Percentiles rank a stretch among this genome's conserved stretches.
Conservation (phyloP, 148 eudicot species). For the Polygonum aviculare region DNA sequence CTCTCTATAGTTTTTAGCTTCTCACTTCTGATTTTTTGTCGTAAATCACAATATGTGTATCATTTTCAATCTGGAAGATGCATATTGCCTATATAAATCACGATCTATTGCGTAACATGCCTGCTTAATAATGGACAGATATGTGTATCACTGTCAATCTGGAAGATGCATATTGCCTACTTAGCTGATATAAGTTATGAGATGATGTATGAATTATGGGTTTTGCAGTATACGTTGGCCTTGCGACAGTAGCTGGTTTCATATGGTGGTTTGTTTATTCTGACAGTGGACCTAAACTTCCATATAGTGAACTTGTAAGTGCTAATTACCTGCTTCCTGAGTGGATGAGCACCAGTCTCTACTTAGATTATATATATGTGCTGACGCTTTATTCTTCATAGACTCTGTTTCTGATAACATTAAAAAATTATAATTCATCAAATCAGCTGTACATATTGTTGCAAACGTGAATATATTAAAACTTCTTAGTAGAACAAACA, state of each 20-base stretch:
- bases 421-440: background rate
- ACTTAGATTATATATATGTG: background rate
- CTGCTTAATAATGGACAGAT: background rate
- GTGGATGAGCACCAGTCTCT: background rate
- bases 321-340: background rate
- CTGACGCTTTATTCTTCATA: background rate
- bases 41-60: background rate
- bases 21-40: background rate
- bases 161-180: background rate
- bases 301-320: slow-evolving; percentile 84
- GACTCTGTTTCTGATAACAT: background rate
- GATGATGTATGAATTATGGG: slow-evolving; percentile 16
- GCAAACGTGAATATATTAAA: background rate
- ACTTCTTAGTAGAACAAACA: background rate
- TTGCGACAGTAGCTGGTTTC: slow-evolving; percentile 96
- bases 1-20: background rate
- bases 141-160: background rate
- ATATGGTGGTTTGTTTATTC: slow-evolving; percentile 98
- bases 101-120: background rate
- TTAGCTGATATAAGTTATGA: background rate
- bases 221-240: slow-evolving; percentile 89
- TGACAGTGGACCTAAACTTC: slow-evolving; percentile 77
- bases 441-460: slow-evolving; percentile 1
- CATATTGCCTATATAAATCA: background rate
- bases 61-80: no score